Evolutionary conservation across 805 yeast species (phyloP), one percentile per base, ranked within the genome.

Genomic region (Hanseniaspora jakobsenii): DNA sequence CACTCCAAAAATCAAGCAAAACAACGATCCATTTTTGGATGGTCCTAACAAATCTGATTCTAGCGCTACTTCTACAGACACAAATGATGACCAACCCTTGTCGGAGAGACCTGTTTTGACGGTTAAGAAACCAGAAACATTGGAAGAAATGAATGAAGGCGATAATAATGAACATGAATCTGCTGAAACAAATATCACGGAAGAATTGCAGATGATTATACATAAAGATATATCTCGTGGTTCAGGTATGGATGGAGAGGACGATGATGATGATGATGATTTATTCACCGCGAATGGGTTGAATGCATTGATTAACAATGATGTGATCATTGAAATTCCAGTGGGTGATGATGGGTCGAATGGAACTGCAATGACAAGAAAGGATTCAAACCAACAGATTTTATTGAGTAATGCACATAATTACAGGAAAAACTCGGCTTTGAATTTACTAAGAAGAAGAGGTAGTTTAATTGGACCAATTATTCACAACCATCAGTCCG

Each of bases 381-480:
- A n/a, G n/a, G n/a, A n/a, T n/a, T n/a, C n/a, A n/a, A n/a, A n/a
- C n/a, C n/a, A n/a, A n/a, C n/a, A n/a, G n/a, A n/a, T n/a, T n/a
- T n/a, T n/a, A n/a, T n/a, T n/a, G n/a, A n/a, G n/a, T n/a, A 18
- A 13, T 13, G 19, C 13, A 13, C 21, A 23, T 34, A 4, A 16
- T n/a, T 24, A 24, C 10, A 24, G 27, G 10, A 24, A 24, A 24
- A 24, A 24, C 10, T 22, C 32, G 13, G 32, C 26, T 14, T 19
- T 37, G 32, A 27, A 37, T 27, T 22, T 37, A 21, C 32, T 24
- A 16, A 30, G 32, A 1, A 21, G 45, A 27, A 50, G 52, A 22
- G 37, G 53, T 2, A 59, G 55, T 41, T 42, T 55, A 6, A 54
- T 56, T 44, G 44, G 36, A n/a, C n/a, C n/a, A 12, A 40, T 17